Evolutionary conservation across 2,329 filamentous ascomycete genomes (phyloP), one percentile per base, ranked within the genome.

Genomic region (Talaromyces amestolkiae): DNA sequence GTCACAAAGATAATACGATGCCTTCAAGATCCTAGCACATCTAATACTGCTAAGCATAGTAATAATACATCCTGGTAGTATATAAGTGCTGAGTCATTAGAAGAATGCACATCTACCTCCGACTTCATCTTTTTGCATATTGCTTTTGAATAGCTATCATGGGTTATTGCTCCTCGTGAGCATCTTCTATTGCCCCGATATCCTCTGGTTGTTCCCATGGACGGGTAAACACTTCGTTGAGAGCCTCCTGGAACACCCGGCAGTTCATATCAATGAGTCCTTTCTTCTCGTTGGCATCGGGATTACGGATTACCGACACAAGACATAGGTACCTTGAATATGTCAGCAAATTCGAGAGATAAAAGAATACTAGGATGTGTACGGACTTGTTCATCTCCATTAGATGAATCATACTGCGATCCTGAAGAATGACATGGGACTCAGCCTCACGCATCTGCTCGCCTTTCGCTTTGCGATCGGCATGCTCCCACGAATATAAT

Each of bases 401-500:
- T 49, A 89, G 75, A 69, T 89, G 88, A n/a, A 89, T 82, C 86
- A 77, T 87, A 74, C 76, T 86, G 76, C 71, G 85, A 78, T 85
- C 83, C 72, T 88, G 86, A 73, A 88, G 81, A 1, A 85, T 85
- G 56, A 89, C 86, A 66, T 87, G 80, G 68, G 86, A 88, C 73
- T 89, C 87, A 1, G 86, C 85, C 68, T 86, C 84, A 59, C 83
- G 82, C 56, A 79, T 79, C 70, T 82, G 80, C 7, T 79, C 77
- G 0, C 79, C 80, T 58, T 77, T 76, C 3, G 76, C 71, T 60
- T 77, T 77, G 64, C 77, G 78, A 62, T 73, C 74, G 59, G 73
- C 77, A 39, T 85, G 79, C 68, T 85, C 83, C 85, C 85, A 98
- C 54, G 93, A 94, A 75, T 97, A 99, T 45, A 99, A 90, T 75